Conservation (phyloP, 2,329 filamentous ascomycete genomes). For the Penicillium sp. region DNA sequence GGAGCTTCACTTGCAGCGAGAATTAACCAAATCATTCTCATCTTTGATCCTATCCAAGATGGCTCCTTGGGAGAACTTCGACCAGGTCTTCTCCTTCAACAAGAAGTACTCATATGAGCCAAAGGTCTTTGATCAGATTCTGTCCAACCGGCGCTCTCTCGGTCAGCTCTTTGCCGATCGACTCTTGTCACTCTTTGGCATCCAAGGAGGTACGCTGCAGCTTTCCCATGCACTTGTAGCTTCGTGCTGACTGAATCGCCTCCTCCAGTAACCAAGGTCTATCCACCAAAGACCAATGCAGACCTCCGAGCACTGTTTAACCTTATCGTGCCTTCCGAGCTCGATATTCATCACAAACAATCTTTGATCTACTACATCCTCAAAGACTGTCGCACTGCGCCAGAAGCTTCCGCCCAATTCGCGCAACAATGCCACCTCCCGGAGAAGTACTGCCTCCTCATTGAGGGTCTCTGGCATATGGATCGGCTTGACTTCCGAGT, state of each 20-base stretch:
- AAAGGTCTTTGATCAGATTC: conserved; percentile 63
- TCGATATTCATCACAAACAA: conserved; percentile 75
- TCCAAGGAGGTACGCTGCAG: conserved; percentile 64
- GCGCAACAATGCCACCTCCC: conserved; percentile 67
- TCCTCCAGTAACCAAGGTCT: conserved; percentile 59
- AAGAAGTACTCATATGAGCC: conserved; percentile 65
- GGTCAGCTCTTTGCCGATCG: conserved; percentile 78
- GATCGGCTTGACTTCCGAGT: conserved; percentile 71
- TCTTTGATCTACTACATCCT: conserved; percentile 83
- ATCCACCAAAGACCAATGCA: conserved; percentile 71
- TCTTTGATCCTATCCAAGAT: conserved; percentile 27
- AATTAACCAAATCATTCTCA: conserved; percentile 2
- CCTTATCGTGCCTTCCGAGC: conserved; percentile 65
- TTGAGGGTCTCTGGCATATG: conserved; percentile 79
- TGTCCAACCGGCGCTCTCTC: conserved; percentile 66
- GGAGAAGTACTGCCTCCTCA: conserved; percentile 75
- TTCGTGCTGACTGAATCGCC: conserved; percentile 11
- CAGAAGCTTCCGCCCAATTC: conserved; percentile 60
- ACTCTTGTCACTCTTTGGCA: conserved; percentile 68
- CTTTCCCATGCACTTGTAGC: conserved; percentile 9
- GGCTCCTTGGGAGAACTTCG: conserved; percentile 62
- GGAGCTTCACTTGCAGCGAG: conserved; percentile 12
- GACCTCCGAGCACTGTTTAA: conserved; percentile 70
- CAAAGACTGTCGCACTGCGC: conserved; percentile 66
- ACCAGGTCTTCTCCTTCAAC: conserved; percentile 66